A percentile compares a stretch with the other conserved stretches of the same genome.
Evolutionary conservation across 768 basidiomycete genomes (phyloP).

Genomic region (Cubamyces lactineus): DNA sequence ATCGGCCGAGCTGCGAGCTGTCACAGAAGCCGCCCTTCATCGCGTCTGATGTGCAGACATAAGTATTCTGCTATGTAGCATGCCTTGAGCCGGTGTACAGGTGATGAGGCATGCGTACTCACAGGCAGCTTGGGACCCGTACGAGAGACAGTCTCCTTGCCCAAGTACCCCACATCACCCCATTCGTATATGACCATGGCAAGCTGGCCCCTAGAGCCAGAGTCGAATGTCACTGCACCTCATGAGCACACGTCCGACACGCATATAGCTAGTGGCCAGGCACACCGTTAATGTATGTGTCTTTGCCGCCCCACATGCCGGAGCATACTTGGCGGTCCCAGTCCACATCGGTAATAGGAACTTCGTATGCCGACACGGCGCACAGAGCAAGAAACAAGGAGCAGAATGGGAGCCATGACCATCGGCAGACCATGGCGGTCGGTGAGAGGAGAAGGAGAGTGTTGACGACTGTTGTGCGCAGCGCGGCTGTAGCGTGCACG

Average conservation of each 20-base stretch:
- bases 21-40: constrained; percentile 73
- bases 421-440: constrained; percentile 29
- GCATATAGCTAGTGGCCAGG: constrained; percentile 22
- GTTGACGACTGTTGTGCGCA: constrained; percentile 30
- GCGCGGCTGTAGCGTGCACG: constrained; percentile 15
- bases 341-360: constrained; percentile 73
- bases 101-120: constrained; percentile 37
- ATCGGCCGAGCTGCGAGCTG: constrained; percentile 74
- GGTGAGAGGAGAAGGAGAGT: constrained; percentile 23
- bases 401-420: constrained; percentile 30
- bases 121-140: constrained; percentile 65
- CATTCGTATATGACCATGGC: constrained; percentile 98
- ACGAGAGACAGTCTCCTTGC: constrained; percentile 62
- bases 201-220: constrained; percentile 78
- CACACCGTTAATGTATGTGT: constrained; percentile 84
- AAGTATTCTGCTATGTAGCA: constrained; percentile 74
- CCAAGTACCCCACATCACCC: constrained; percentile 84
- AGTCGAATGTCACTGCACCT: constrained; percentile 73
- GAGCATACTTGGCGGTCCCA: constrained; percentile 90
- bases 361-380: constrained; percentile 56
- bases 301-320: constrained; percentile 86
- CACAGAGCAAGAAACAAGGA: constrained; percentile 40
- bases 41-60: constrained; percentile 88
- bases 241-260: constrained; percentile 25
- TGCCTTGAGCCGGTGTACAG: constrained; percentile 21